Evolutionary conservation across 345 rosid genomes (phyloP), one percentile per base, ranked within the genome.

Genomic region (Syzygium aqueum): DNA sequence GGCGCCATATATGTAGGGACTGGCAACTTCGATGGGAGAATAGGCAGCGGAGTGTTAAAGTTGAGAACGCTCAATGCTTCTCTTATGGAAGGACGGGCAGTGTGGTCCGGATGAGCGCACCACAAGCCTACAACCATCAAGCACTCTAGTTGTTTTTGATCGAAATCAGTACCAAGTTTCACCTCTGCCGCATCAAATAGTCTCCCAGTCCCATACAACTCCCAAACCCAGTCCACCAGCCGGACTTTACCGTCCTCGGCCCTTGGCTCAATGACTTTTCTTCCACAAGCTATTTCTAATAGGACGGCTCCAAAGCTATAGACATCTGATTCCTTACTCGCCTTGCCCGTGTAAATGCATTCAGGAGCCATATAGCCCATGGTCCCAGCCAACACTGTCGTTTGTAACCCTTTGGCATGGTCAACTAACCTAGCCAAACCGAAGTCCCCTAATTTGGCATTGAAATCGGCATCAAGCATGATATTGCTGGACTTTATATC

Each of bases 341-440:
- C 11, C 22, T 65, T 16, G 0, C 11, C 11, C 2, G 1, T 28
- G 7, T 65, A 65, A 65, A 65, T 0, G 11, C 0, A 65, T 65
- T 65, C 40, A 30, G 0, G 43, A 16, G 77, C 43, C 77, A 28
- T 7, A 30, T 65, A 65, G 22, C 43, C 77, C 11, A 10, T 30
- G 8, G 77, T 65, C 14, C 43, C 0, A 3, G 77, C 77, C 9
- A 65, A 7, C 5, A 8, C 1, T 0, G 1, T 65, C 8, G 11
- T 65, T 30, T 30, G 77, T 30, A 30, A 28, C 22, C 16, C 77
- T 30, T 30, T 8, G 19, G 0, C 43, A 30, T 30, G 77, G 77
- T 30, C 77, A 65, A 65, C 77, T 16, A 30, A 1, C 77, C 77
- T 65, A 15, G 3, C 11, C 5, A 65, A 30, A 27, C 77, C 77